Evolutionary conservation across 1,284 basidiomycete genomes (phyloP).

Genomic region (Ceratobasidium sp.): DNA sequence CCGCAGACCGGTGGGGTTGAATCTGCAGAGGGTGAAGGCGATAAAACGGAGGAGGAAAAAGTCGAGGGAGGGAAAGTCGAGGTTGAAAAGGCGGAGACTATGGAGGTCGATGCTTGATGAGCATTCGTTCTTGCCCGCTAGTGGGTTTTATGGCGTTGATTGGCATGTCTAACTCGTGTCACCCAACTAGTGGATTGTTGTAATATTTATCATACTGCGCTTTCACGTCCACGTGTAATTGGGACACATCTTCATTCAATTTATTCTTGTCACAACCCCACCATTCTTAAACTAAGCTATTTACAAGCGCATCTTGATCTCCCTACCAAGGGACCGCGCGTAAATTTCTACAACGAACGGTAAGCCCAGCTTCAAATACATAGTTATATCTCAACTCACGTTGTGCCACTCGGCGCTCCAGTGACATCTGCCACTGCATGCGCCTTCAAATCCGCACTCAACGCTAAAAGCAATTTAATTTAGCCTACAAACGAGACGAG

Average conservation of each 20-base stretch:
- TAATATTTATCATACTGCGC: no score
- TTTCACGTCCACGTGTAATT: no score
- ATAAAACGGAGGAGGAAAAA: not conserved
- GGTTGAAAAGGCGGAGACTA: slow-evolving; percentile 5
- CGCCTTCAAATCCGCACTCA: not conserved
- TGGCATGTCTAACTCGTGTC: no score
- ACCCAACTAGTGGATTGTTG: no score
- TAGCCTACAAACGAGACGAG: not conserved
- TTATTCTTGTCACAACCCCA: no score
- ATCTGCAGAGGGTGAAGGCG: not conserved
- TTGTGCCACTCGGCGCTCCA: slow-evolving; percentile 3
- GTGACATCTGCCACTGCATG: slow-evolving; percentile 18
- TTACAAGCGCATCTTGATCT: not conserved
- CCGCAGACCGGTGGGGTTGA: not conserved
- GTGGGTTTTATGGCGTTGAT: no score
- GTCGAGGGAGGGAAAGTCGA: slow-evolving; percentile 9
- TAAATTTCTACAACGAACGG: not conserved
- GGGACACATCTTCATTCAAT: no score
- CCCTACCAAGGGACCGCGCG: not conserved
- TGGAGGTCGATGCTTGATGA: slow-evolving; percentile 25
- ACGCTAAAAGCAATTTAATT: not conserved
- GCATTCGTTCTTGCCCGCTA: not conserved
- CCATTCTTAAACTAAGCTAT: not conserved
- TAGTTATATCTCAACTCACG: not conserved
- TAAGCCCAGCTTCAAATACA: not conserved